A percentile compares a stretch with the other conserved stretches of the same genome.
Conservation (phyloP, 2,329 filamentous ascomycete genomes). For the Cytospora chrysosperma region DNA sequence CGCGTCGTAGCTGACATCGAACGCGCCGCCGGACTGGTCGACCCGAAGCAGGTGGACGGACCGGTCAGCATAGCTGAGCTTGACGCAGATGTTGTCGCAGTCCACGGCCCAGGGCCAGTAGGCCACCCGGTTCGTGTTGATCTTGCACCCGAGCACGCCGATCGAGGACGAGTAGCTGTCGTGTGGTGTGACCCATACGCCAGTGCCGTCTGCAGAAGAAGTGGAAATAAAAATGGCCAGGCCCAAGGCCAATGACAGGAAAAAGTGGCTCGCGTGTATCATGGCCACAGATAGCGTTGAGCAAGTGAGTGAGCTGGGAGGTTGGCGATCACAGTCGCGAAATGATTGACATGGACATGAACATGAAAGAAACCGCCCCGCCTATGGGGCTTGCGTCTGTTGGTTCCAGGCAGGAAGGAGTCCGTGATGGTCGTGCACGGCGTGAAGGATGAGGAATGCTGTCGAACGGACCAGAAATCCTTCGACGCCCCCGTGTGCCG, state of each 20-base stretch:
- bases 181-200: constrained; percentile 51
- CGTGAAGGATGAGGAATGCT: neutral
- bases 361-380: neutral
- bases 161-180: constrained; percentile 54
- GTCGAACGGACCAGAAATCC: neutral
- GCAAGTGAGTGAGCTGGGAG: neutral
- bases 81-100: constrained; percentile 57
- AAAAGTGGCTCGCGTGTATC: neutral
- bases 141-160: constrained; percentile 58
- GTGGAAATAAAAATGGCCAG: neutral
- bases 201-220: constrained; percentile 12
- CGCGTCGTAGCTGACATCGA: constrained; percentile 54
- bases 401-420: neutral
- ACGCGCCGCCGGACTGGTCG: constrained; percentile 53
- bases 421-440: neutral
- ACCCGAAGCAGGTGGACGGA: constrained; percentile 56
- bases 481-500: neutral
- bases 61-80: constrained; percentile 47
- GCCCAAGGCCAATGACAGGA: constrained; percentile 1
- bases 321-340: neutral
- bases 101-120: constrained; percentile 54
- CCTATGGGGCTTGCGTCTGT: neutral
- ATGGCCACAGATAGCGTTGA: neutral
- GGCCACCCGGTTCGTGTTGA: constrained; percentile 58
- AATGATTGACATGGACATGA: neutral